Conservation (phyloP, 2,329 filamentous ascomycete genomes). For the Cladosporium sp. region DNA sequence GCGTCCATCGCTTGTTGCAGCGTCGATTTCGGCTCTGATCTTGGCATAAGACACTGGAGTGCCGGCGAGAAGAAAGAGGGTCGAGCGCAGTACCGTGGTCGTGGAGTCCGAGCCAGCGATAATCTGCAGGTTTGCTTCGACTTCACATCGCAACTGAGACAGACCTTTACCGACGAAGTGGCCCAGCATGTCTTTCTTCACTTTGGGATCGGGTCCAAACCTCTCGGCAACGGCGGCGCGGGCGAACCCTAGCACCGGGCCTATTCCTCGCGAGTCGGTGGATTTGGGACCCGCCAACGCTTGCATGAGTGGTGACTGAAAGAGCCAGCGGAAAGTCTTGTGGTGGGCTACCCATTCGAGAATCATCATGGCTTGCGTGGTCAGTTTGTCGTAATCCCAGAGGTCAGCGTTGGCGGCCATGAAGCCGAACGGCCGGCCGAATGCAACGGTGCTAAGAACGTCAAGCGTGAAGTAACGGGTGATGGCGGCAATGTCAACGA, state of each 20-base stretch:
- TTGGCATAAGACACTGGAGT: slow-evolving; percentile 47
- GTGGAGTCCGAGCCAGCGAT: slow-evolving; percentile 58
- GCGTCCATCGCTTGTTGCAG: slow-evolving; percentile 23
- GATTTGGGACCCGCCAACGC: slow-evolving; percentile 28
- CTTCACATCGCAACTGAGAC: slow-evolving; percentile 39
- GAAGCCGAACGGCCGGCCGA: slow-evolving; percentile 55
- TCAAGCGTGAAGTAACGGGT: slow-evolving; percentile 58
- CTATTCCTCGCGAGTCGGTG: slow-evolving; percentile 32
- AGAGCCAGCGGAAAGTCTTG: slow-evolving; percentile 25
- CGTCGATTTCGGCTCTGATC: slow-evolving; percentile 51
- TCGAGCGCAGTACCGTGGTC: slow-evolving; percentile 53
- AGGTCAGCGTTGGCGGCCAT: slow-evolving; percentile 51
- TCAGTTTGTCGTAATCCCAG: slow-evolving; percentile 30
- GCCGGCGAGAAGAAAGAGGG: slow-evolving; percentile 51
- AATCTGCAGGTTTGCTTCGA: slow-evolving; percentile 44
- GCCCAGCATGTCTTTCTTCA: slow-evolving; percentile 52
- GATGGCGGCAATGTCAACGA: slow-evolving; percentile 51
- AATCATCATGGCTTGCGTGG: slow-evolving; percentile 22
- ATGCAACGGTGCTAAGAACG: slow-evolving; percentile 55
- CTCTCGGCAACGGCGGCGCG: slow-evolving; percentile 30
- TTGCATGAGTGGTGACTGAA: slow-evolving; percentile 27
- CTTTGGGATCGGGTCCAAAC: slow-evolving; percentile 27
- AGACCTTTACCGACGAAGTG: slow-evolving; percentile 49
- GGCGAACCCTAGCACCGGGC: slow-evolving; percentile 30
- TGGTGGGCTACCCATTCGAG: slow-evolving; percentile 31